These are phyloP conservation scores for Penicillium alfredii DNA, from an alignment of 495 filamentous ascomycete genomes.

Conservation along the genomic window DNA sequence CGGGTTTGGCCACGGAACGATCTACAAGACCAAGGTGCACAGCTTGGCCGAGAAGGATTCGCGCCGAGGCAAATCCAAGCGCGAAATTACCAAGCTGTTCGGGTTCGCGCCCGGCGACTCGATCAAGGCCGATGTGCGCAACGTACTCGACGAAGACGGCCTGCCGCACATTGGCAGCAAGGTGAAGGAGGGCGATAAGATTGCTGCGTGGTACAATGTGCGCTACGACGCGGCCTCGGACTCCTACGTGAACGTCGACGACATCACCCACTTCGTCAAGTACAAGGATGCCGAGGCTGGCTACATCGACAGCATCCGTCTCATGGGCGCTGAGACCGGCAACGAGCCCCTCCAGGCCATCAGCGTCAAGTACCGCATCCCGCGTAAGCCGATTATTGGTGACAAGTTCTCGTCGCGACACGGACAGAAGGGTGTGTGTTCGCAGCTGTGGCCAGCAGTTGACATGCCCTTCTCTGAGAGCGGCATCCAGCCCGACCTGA, in stretches of 20 bases:
- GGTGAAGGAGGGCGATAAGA: conserved; percentile 71
- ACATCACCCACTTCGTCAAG: conserved; percentile 72
- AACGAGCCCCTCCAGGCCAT: conserved; percentile 76
- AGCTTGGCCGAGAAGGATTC: conserved; percentile 67
- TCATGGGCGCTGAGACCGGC: conserved; percentile 77
- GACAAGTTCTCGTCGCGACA: conserved; percentile 56
- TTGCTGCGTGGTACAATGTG: conserved; percentile 88
- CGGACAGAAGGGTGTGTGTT: conserved; percentile 65
- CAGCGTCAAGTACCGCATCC: conserved; percentile 87
- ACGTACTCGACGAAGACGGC: conserved; percentile 77
- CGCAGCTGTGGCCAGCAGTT: conserved; percentile 89
- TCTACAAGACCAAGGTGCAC: conserved; percentile 95
- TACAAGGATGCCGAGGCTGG: conserved; percentile 87
- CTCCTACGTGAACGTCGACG: conserved; percentile 65
- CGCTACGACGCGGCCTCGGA: conserved; percentile 59
- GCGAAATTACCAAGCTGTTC: conserved; percentile 66
- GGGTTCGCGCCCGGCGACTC: conserved; percentile 72
- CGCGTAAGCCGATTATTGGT: conserved; percentile 85
- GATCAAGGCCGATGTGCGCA: conserved; percentile 57
- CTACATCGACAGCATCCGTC: conserved; percentile 86
- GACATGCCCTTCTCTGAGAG: conserved; percentile 98
- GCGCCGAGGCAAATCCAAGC: conserved; percentile 47
- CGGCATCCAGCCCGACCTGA: conserved; percentile 93
- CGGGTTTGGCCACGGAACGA: conserved; percentile 92
- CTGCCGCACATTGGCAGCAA: conserved; percentile 70